Evolutionary conservation across 495 filamentous ascomycete species (phyloP), one percentile per base, ranked within the genome.

Genomic region (Schizothecium vesticola): DNA sequence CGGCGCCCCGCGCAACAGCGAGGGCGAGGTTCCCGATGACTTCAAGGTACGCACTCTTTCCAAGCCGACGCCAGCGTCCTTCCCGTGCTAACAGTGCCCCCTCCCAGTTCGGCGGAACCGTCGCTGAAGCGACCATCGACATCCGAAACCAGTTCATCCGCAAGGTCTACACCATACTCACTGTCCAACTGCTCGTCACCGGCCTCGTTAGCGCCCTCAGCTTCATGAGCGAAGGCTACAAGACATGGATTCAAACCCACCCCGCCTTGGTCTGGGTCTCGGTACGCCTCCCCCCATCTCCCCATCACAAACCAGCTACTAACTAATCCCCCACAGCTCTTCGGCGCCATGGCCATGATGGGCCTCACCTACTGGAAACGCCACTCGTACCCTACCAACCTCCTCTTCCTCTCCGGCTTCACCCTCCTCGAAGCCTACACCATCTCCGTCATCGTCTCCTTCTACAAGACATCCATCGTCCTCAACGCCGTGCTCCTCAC

Each of bases 121-220:
- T 98, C 62, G 87, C 94, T 67, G 96, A 97, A 81, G 96, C 90
- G 56, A 96, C 93, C 11, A 83, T 98, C 74, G 92, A 95, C 69
- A 97, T 99, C 78, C 90, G 95, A 69, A 96, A 97, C 88, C 91
- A 94, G 82, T 99, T 99, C 80, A 87, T 99, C 69, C 91, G 95
- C 75, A 99, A 99, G 80, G 80, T 85, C 67, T 80, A 85, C 74
- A 82, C 78, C 57, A 80, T 83, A 72, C 67, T 72, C 59, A 94
- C 96, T 13, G 91, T 91, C 29, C 96, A 99, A 72, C 89, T 99
- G 24, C 80, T 97, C 72, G 87, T 88, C 68, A 99, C 95, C 2
- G 89, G 90, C 29, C 83, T 87, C 72, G 84, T 98, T 70, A 91
- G 88, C 83, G 88, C 90, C 55, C 77, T 98, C 74, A 89, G 91